Evolutionary conservation across 2,329 filamentous ascomycete genomes (phyloP).

Genomic region (Colletotrichum lupini): DNA sequence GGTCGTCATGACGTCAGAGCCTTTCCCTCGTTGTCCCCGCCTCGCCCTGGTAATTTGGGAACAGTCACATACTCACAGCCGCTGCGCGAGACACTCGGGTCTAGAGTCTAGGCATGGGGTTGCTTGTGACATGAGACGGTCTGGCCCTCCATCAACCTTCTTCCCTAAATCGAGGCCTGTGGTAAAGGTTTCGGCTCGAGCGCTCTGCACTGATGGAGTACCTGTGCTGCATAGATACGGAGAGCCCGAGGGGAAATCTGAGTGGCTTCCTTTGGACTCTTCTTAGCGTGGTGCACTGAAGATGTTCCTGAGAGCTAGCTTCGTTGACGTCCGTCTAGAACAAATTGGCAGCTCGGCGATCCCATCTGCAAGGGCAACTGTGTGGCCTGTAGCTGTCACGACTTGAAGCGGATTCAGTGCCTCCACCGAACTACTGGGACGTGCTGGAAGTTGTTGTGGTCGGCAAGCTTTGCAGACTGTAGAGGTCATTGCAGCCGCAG

Average conservation of each 20-base stretch:
- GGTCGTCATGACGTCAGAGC: conserved; percentile 25
- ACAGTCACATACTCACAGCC: neutral
- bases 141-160: neutral
- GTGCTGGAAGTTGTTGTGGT: conserved; percentile 14
- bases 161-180: conserved; percentile 3
- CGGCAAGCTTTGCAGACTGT: neutral
- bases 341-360: neutral
- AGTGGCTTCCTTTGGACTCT: neutral
- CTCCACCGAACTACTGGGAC: conserved; percentile 34
- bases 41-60: conserved; percentile 18
- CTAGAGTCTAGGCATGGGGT: neutral
- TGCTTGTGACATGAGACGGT: conserved; percentile 24
- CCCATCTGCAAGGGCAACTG: conserved; percentile 20
- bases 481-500: neutral
- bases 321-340: neutral
- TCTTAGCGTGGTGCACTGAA: neutral
- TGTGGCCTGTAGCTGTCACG: conserved; percentile 6
- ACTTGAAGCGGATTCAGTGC: conserved; percentile 5
- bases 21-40: conserved; percentile 16
- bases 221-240: neutral
- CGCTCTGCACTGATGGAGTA: neutral
- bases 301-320: neutral
- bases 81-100: conserved; percentile 2
- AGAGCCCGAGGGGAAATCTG: neutral
- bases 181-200: neutral